A percentile compares a stretch with the other conserved stretches of the same genome.
These are phyloP conservation scores for Pholiota conissans DNA, from an alignment of 768 basidiomycete genomes.

Conservation along the genomic window DNA sequence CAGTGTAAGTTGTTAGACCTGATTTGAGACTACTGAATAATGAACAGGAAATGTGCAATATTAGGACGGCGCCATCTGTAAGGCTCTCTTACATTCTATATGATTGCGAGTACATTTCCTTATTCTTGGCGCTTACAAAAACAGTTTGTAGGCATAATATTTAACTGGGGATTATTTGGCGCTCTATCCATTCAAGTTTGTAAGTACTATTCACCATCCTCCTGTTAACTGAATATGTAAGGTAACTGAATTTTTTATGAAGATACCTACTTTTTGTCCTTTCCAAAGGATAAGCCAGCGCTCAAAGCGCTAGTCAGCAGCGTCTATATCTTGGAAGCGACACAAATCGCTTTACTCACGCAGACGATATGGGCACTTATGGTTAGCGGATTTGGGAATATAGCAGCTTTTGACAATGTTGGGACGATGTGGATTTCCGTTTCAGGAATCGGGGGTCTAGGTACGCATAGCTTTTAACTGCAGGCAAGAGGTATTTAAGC, in stretches of 20 bases:
- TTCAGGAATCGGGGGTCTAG: not conserved
- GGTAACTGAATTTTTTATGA: not conserved
- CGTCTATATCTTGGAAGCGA: not conserved
- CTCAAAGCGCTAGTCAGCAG: not conserved
- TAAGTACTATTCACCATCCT: not conserved
- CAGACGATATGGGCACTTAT: not conserved
- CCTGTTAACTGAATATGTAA: not conserved
- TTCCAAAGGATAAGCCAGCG: not conserved
- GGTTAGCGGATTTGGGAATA: not conserved
- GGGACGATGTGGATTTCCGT: not conserved
- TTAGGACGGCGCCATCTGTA: no score
- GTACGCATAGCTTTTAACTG: not conserved
- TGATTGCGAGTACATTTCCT: no score
- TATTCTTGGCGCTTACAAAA: not conserved
- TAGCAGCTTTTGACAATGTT: not conserved
- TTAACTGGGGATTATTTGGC: constrained; percentile 1
- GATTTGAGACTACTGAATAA: no score
- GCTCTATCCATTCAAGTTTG: constrained; percentile 1
- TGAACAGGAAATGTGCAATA: no score
- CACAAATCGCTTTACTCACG: not conserved
- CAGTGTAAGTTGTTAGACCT: no score
- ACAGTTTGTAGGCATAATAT: not conserved
- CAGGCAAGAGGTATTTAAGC: not conserved
- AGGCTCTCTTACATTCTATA: no score
- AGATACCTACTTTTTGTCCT: not conserved